These are phyloP conservation scores for Diaporthe aspalathi DNA, from an alignment of 2,329 filamentous ascomycete species.

Conservation along the genomic window DNA sequence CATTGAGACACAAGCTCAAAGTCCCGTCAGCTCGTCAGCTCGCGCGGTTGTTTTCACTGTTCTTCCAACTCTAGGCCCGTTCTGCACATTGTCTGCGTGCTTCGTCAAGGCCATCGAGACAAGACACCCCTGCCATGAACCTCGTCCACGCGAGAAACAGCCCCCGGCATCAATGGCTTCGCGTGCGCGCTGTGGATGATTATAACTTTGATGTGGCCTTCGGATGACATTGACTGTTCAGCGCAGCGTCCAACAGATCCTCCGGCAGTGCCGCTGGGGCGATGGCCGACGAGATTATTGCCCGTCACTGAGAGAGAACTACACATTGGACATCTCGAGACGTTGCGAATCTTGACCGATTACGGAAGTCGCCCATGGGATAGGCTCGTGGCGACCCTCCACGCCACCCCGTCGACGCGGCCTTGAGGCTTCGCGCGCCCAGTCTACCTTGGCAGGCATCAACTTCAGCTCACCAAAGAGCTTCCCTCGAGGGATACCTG, in stretches of 20 bases:
- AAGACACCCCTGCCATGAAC: too few species aligned
- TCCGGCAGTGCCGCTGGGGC: not conserved
- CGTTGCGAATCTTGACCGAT: not conserved
- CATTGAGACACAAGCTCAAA: not conserved
- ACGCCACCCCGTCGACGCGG: not conserved
- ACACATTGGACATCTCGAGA: not conserved
- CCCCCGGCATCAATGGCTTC: not conserved
- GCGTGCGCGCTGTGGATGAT: not conserved
- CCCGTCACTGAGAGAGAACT: not conserved
- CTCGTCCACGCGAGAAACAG: not conserved
- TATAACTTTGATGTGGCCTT: not conserved
- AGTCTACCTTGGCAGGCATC: not conserved
- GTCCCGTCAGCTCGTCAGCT: not conserved
- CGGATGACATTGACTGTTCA: not conserved
- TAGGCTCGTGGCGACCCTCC: not conserved
- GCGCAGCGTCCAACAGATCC: not conserved
- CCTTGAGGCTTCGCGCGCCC: not conserved
- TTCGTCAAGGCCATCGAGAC: too few species aligned
- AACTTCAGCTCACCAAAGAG: not conserved
- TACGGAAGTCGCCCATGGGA: not conserved
- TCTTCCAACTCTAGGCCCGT: not conserved
- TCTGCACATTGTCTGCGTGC: not conserved
- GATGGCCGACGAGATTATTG: not conserved
- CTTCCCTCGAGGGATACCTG: not conserved
- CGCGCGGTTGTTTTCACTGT: not conserved